Evolutionary conservation across 2,329 filamentous ascomycete genomes (phyloP), one percentile per base, ranked within the genome.

Genomic region (Akanthomyces lecanii): DNA sequence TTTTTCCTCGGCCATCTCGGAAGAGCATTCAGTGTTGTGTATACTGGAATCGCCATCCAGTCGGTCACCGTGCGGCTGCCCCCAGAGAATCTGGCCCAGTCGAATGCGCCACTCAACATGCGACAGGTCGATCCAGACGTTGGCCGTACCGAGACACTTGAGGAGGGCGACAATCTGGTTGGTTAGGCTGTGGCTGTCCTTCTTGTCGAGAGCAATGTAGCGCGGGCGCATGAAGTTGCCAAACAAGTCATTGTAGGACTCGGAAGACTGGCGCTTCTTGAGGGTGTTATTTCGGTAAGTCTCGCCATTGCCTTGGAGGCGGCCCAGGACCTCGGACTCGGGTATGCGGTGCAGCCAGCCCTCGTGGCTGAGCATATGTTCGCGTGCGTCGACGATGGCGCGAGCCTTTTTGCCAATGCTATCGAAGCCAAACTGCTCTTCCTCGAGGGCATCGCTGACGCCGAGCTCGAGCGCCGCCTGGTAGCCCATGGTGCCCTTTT

Each of bases 121-220:
- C 23, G 87, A 89, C 67, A 92, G 89, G 73, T 92, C 88, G 58
- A 89, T 82, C 89, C 89, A 92, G 52, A 90, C 83, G 62, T 88
- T 87, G 61, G 86, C 81, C 8, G 84, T 77, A 0, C 82, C 84
- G 51, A 92, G 79, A 11, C 89, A 83, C 70, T 85, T 85, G 52
- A 91, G 80, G 21, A 92, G 75, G 4, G 86, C 83, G 67, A 87
- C 81, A 62, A 91, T 90, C 70, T 92, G 89, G 42, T 89, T 86
- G 50, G 87, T 81, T 23, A 92, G 76, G 61, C 88, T 84, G 69
- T 85, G 83, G 5, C 83, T 84, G 68, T 88, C 82, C 36, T 80
- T 77, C 70, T 77, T 81, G 74, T 84, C 87, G 65, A 82, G 82
- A 63, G 81, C 80, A 66, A 75, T 81, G 56, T 77, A 82, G 51